phyloP scores from a whole-genome alignment of 163 green algal species.

The Scenedesmus sp. region DNA sequence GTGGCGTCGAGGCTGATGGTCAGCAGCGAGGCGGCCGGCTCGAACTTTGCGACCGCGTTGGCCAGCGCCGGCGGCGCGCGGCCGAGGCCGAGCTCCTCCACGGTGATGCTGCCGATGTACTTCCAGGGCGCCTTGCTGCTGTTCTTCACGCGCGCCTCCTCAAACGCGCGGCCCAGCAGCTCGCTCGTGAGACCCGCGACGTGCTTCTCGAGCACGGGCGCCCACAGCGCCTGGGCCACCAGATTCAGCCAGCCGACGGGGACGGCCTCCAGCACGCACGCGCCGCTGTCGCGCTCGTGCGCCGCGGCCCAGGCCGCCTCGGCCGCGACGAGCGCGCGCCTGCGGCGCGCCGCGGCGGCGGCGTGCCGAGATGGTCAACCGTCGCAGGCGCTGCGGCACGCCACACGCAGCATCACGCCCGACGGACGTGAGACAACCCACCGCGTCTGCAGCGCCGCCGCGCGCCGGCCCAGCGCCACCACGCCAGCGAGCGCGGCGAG shows the following conservation, averaged over 20 bases:
- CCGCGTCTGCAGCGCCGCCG: too few relatives aligned
- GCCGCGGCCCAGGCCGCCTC: constrained; percentile 14
- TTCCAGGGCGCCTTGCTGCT: constrained; percentile 45
- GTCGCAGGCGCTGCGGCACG: too few relatives aligned
- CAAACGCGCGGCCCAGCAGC: constrained; percentile 51
- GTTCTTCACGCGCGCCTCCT: constrained; percentile 50
- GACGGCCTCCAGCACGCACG: constrained; percentile 53
- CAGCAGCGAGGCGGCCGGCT: constrained; percentile 31
- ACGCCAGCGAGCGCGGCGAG: too few relatives aligned
- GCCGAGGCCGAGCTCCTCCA: constrained; percentile 52
- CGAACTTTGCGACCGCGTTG: constrained; percentile 51
- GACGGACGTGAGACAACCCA: too few relatives aligned
- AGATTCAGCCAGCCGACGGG: constrained; percentile 64
- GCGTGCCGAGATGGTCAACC: too few relatives aligned
- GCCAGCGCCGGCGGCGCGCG: constrained; percentile 56
- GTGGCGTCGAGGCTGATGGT: constrained; percentile 41
- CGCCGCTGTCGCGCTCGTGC: constrained; percentile 15
- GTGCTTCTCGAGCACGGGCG: constrained; percentile 56
- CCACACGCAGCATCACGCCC: too few relatives aligned
- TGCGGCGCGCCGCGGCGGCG: constrained; percentile 6
- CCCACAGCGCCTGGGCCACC: constrained; percentile 49
- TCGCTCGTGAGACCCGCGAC: constrained; percentile 49
- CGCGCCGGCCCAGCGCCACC: too few relatives aligned
- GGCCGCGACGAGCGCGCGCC: constrained; percentile 14
- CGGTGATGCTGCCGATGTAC: constrained; percentile 19